Evolutionary conservation across 2,329 filamentous ascomycete genomes (phyloP), one percentile per base, ranked within the genome.

Genomic region (Sclerotinia borealis): DNA sequence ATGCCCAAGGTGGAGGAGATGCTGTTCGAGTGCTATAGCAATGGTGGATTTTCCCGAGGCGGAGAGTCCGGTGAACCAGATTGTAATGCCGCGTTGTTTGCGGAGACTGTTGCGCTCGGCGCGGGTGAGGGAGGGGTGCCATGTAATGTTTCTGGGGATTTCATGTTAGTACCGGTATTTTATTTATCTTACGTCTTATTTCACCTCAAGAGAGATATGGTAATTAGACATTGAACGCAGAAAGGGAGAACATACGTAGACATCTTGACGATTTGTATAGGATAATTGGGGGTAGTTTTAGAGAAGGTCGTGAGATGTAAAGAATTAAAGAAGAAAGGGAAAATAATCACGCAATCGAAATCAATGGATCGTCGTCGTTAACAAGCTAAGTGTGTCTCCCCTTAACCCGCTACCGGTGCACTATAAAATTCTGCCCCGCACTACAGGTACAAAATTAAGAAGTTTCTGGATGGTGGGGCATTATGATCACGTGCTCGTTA

Each of bases 1-100:
- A 59, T 95, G 81, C 49, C 88, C 89, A 13, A 91, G 83, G 77
- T 96, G 92, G 63, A 99, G 86, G 39, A 99, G 88, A 77, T 97
- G 92, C 81, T 97, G 93, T 82, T 99, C 95, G 47, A 99, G 90
- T 19, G 95, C 95, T 3, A 92, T 96, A 62, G 95, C 95, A 67
- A 99, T 91, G 64, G 95, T 99, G 59, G 93, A 97, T 80, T 99
- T 99, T 75, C 95, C 95, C 0, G 92, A 96, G 59, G 93, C 95
- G 43, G 91, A 96, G 68, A 99, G 90, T 61, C 95, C 95, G 1
- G 95, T 99, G 75, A 99, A 90, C 95, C 95, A 99, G 79, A 99
- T 88, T 64, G 95, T 99, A 76, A 96, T 89, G 75, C 95, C 95
- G 70, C 86, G 85, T 79, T 99, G 95, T 77, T 88, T 86, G 78